Base-by-base conservation (phyloP, 169 alveolate genomes). In the Eimeria nieschulzi region DNA sequence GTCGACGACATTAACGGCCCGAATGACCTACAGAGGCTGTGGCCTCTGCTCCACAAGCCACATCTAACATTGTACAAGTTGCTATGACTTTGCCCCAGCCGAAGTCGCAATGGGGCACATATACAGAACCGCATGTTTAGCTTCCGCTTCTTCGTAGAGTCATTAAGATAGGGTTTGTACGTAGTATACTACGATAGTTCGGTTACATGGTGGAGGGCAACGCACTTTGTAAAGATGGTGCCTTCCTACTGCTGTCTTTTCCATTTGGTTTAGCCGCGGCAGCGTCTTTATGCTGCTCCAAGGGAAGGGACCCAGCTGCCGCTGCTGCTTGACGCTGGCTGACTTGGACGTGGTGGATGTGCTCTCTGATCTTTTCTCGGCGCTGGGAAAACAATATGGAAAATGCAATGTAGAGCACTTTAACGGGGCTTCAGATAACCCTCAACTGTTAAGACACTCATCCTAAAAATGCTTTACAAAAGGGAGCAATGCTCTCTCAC, bases 341-440 rank as follows among this genome's bases (percentile, higher is more conserved):
- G 63, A 51, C 75, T 15, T 59, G 2, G 10, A 80, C 75, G 87
- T 80, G 68, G 87, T 55, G 55, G 25, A 80, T 80, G 33, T 80
- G 87, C 73, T 80, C 87, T 59, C 87, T 80, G 25, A 80, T 80
- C 61, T 59, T 56, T 26, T 80, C 87, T 15, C 87, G 87, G 87
- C 87, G 87, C 87, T 80, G 75, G 46, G 66, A 5, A 23, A 66
- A 26, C 72, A 23, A n/a, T 53, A 51, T n/a, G 21, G 7, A 51
- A 63, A 75, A 5, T 19, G 7, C 12, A 54, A 46, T 46, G 51
- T 21, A 76, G 12, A n/a, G 26, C 53, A 51, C 8, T 8, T 8
- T 13, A 53, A 54, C 17, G n/a, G 13, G 13, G 64, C 63, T 33
- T 23, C 59, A 46, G 63, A 73, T 13, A 46, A 17, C 9, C 33